Base-by-base conservation (phyloP, 495 filamentous ascomycete species). In the Podospora bellae-mahoneyi region DNA sequence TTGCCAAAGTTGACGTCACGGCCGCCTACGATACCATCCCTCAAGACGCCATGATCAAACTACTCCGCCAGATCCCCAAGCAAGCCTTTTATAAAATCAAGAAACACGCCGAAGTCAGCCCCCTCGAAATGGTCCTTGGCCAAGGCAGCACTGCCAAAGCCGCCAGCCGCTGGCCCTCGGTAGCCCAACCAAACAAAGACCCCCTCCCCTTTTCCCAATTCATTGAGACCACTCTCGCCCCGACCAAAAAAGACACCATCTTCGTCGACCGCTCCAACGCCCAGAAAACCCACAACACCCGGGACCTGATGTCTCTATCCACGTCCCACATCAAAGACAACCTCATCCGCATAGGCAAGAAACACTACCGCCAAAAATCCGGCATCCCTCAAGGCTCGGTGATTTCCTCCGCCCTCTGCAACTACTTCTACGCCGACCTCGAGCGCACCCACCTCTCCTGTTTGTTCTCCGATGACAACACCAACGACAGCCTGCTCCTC, bases 21-120 rank as follows among this genome's bases (percentile, higher is more conserved):
- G 86, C 92, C 9, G 97, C 95, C 64, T 99, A 97, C 75, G 95
- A 99, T 75, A 97, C 92, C 0, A 97, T 99, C 60, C 95, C 95
- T 0, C 96, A 98, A 72, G 73, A 83, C 53, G 83, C 83, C 4
- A 79, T 97, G n/a, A 71, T 98, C 62, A 69, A 76, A 26, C 76
- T 97, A 18, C 84, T 96, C 60, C 77, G 86, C 19, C 77, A 80
- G 2, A 81, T 97, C 20, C 82, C 90, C 19, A 84, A 85, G 6
- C 84, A 91, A 66, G 78, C 86, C 4, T 78, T 82, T 23, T 99
- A 98, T 75, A 82, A 84, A n/a, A 82, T 94, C 30, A 80, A 83
- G 16, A 92, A 89, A 34, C 90, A 97, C 72, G 85, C 87, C 9
- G 90, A 96, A 74, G 84, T 97, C 28, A 85, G 82, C 65, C 76